These are phyloP conservation scores for Albophoma yamanashiensis DNA, from an alignment of 2,329 filamentous ascomycete genomes.

Conservation along the genomic window DNA sequence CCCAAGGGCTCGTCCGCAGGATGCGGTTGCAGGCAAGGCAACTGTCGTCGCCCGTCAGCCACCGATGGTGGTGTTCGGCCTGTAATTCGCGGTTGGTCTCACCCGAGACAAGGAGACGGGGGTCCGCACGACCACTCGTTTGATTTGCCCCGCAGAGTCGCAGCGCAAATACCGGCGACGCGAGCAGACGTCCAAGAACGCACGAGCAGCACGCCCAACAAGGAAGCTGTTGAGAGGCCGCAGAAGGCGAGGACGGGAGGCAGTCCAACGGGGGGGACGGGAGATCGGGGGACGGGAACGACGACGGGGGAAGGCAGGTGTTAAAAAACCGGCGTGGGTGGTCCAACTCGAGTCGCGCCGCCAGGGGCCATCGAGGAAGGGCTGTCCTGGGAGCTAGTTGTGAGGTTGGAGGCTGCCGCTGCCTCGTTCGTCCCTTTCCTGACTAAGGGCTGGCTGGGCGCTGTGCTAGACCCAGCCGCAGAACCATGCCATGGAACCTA, in stretches of 20 bases:
- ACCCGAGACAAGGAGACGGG: conserved; percentile 5
- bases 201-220: background rate
- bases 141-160: conserved; percentile 1
- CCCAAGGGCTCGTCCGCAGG: background rate
- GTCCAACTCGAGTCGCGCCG: background rate
- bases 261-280: background rate
- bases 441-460: background rate
- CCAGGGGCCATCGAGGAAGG: background rate
- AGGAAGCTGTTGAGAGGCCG: background rate
- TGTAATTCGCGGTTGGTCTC: background rate
- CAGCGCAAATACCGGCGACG: background rate
- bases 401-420: too few relatives aligned
- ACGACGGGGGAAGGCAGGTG: background rate
- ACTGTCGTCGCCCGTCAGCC: background rate
- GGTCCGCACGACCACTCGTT: background rate
- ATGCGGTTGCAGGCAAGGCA: background rate
- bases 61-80: background rate
- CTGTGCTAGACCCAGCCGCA: background rate
- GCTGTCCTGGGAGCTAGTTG: background rate
- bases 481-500: background rate
- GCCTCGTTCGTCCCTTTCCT: background rate
- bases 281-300: background rate
- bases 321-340: background rate
- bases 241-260: background rate
- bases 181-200: background rate